Conservation (phyloP, 202 grass and related monocot species). For the Setaria viridis region DNA sequence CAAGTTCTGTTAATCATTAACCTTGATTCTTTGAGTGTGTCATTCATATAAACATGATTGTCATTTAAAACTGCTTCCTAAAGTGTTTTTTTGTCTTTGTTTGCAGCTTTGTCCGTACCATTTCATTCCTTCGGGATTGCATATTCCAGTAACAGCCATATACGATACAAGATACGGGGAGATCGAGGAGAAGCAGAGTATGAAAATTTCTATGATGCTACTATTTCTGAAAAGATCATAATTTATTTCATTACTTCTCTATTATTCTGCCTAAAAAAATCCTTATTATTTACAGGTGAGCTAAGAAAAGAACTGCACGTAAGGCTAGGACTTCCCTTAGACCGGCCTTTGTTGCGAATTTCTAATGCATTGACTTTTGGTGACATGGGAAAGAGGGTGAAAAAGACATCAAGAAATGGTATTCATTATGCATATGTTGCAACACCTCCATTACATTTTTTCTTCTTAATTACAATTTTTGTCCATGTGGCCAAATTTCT, state of each 20-base stretch:
- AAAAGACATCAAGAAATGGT: slow-evolving; percentile 52
- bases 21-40: slow-evolving; percentile 1
- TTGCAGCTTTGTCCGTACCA: slow-evolving; percentile 80
- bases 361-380: slow-evolving; percentile 78
- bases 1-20: slow-evolving; percentile 4
- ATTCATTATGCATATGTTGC: slow-evolving; percentile 41
- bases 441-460: neutral
- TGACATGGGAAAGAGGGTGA: slow-evolving; percentile 46
- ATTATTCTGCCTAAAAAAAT: slow-evolving; percentile 17
- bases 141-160: slow-evolving; percentile 82
- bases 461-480: neutral
- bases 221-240: slow-evolving; percentile 18
- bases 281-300: slow-evolving; percentile 57
- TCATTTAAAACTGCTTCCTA: slow-evolving; percentile 17
- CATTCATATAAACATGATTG: slow-evolving; percentile 33
- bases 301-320: slow-evolving; percentile 87
- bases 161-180: slow-evolving; percentile 95
- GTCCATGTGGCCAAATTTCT: neutral
- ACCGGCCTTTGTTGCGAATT: slow-evolving; percentile 80
- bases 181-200: slow-evolving; percentile 96
- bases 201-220: neutral
- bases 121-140: slow-evolving; percentile 75
- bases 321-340: slow-evolving; percentile 82
- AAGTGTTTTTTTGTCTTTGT: slow-evolving; percentile 15
- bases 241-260: slow-evolving; percentile 15